Evolutionary conservation across 768 basidiomycete genomes (phyloP), one percentile per base, ranked within the genome.

Genomic region (Suillus lakei): DNA sequence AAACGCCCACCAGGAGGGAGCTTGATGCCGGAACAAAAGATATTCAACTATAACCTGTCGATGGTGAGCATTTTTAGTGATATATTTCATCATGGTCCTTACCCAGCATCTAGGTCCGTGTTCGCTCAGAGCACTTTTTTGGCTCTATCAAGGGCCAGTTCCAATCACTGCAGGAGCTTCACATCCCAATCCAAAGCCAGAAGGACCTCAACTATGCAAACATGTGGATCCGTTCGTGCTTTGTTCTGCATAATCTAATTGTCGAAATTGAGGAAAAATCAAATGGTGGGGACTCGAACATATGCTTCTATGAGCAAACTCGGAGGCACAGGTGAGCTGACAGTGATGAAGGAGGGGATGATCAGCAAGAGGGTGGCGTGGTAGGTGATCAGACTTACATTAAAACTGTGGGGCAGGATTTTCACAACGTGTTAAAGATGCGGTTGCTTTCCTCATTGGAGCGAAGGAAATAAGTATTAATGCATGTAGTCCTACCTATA

Each of bases 1-100:
- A 74, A 74, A 51, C 66, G 66, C 62, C 72, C 69, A 34, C 30
- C 39, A 26, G 43, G 56, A 16, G 68, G 68, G 13, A 60, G 68
- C 4, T 59, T 74, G 18, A 53, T 43, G 4, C 21, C 16, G 26
- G 64, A 73, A 12, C 71, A 74, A 44, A 64, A 64, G 34, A 66
- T 36, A 4, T 74, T 70, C 54, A 72, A 72, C 51, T 55, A 68
- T 46, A 53, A 67, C 60, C 26, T 74, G 5, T 70, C 67, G 7
- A 69, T 61, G 26, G 70, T 70, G 39, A 26, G 60, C 32, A 23
- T n/a, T 1, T 1, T 10, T 39, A 1, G n/a, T n/a, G n/a, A n/a
- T n/a, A n/a, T n/a, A n/a, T n/a, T n/a, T n/a, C n/a, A n/a, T n/a
- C n/a, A 30, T 32, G 12, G 50, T 55, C 23, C 62, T 36, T 63